Base-by-base conservation (phyloP, 305 asterid species). In the Fraxinus angustifolia region DNA sequence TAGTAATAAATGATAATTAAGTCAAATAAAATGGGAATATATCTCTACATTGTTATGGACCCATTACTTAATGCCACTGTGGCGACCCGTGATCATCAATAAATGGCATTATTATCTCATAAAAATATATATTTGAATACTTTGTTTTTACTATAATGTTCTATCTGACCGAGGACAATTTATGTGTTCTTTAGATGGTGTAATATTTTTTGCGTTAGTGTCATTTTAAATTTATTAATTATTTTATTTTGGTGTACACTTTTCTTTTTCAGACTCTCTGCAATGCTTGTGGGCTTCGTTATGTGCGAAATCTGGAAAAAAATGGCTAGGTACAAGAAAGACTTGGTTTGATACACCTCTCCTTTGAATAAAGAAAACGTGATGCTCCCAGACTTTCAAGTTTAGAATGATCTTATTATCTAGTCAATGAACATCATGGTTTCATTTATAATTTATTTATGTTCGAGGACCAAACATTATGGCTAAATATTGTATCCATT, bases 271-370 rank as follows among this genome's bases (percentile, higher is more conserved):
- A 88, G 90, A 86, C 91, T 5, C 79, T 88, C 2, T 88, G 90
- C 60, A 87, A 88, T 34, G 90, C 88, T 56, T 88, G 91, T 78
- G 91, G 90, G 36, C 86, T 88, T 3, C 53, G 78, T 10, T 62
- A 86, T 72, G 14, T 79, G 3, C 17, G 88, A n/a, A 8, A 1
- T 4, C 5, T 21, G 3, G 82, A 67, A 36, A 83, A 36, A 75
- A 33, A 12, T 5, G 35, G 14, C 12, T 62, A 62, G 33, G 72
- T 11, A 62, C 34, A 8, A 8, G 33, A 21, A 21, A 62, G 33
- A 62, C n/a, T 23, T 62, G 72, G 6, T 8, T 23, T 21, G 14
- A 62, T 62, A 6, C 16, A 6, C 34, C 34, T 62, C 34, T 62
- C 35, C 34, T 62, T 26, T 23, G 34, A 62, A 23, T 23, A 8